Percentiles rank a stretch among this genome's conserved stretches.
Evolutionary conservation across 768 basidiomycete species (phyloP).

Genomic region (Tricholoma flavovirens): DNA sequence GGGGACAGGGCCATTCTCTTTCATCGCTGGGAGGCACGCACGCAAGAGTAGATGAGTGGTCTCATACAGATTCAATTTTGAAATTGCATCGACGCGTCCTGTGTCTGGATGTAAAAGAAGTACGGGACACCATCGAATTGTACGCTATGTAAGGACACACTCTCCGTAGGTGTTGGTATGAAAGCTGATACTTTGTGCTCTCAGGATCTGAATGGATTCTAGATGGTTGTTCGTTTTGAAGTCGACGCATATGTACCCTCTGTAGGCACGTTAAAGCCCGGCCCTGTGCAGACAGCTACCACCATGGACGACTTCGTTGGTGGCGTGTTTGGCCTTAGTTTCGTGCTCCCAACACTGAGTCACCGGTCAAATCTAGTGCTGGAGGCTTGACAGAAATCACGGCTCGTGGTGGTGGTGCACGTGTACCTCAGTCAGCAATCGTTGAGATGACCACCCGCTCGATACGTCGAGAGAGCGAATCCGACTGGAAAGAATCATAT

Average conservation of each 20-base stretch:
- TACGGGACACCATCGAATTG: constrained; percentile 56
- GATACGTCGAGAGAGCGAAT: constrained; percentile 20
- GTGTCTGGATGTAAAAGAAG: constrained; percentile 43
- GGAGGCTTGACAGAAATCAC: constrained; percentile 16
- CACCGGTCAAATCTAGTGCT: constrained; percentile 12
- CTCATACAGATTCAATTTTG: constrained; percentile 58
- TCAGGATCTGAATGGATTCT: constrained; percentile 54
- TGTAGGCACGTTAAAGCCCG: constrained; percentile 13
- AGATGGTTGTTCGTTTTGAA: constrained; percentile 53
- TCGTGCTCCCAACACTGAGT: constrained; percentile 13
- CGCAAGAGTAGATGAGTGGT: constrained; percentile 30
- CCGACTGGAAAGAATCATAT: constrained; percentile 57
- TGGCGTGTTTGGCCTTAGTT: constrained; percentile 29
- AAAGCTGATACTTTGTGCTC: neutral
- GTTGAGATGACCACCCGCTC: constrained; percentile 45
- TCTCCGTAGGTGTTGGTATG: neutral
- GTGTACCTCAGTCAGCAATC: constrained; percentile 37
- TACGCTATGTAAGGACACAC: constrained; percentile 48
- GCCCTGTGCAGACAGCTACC: neutral
- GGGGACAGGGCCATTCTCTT: constrained; percentile 56
- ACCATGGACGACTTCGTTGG: constrained; percentile 32
- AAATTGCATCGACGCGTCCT: constrained; percentile 45
- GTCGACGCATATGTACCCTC: constrained; percentile 42
- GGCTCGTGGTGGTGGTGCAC: constrained; percentile 18
- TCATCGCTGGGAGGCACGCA: constrained; percentile 48